phyloP scores from a whole-genome alignment of 441 rosid genomes.

The Bocquillonia castaneifolia region DNA sequence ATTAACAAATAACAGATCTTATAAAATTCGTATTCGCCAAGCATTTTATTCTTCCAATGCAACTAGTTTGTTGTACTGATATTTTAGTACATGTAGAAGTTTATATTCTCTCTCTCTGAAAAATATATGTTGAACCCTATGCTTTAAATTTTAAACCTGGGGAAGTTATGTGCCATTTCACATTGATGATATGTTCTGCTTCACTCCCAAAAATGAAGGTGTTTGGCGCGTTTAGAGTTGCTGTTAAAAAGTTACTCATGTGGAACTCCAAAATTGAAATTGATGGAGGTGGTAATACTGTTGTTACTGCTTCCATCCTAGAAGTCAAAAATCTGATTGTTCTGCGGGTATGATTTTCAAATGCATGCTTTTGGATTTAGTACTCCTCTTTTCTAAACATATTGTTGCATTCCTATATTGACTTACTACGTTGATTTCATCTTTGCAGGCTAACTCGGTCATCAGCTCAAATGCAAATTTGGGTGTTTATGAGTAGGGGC shows the following conservation, averaged over 20 bases:
- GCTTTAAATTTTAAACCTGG: no score
- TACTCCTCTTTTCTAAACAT: no score
- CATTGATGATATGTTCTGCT: slow-evolving; percentile 20
- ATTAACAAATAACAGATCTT: no score
- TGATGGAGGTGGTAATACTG: slow-evolving; percentile 93
- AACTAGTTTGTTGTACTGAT: slow-evolving; percentile 5
- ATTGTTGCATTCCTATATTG: no score
- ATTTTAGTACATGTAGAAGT: neutral
- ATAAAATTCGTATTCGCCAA: no score
- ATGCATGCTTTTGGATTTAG: no score
- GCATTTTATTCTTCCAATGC: neutral
- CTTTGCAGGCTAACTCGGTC: slow-evolving; percentile 73
- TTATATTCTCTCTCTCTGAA: neutral
- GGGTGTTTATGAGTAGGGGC: slow-evolving; percentile 92
- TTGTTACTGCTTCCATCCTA: slow-evolving; percentile 82
- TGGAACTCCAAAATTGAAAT: slow-evolving; percentile 91
- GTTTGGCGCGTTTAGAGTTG: slow-evolving; percentile 93
- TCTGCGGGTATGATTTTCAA: slow-evolving; percentile 61
- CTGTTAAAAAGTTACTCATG: slow-evolving; percentile 91
- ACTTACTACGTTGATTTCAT: slow-evolving; percentile 13
- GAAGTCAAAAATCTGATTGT: slow-evolving; percentile 98
- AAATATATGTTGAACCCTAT: no score
- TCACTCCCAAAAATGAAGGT: slow-evolving; percentile 58
- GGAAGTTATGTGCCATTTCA: no score
- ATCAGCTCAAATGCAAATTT: slow-evolving; percentile 84